Percentiles rank a stretch among this genome's conserved stretches.
These are phyloP conservation scores for Syzygium jambos DNA, from an alignment of 345 rosid species.

Conservation along the genomic window DNA sequence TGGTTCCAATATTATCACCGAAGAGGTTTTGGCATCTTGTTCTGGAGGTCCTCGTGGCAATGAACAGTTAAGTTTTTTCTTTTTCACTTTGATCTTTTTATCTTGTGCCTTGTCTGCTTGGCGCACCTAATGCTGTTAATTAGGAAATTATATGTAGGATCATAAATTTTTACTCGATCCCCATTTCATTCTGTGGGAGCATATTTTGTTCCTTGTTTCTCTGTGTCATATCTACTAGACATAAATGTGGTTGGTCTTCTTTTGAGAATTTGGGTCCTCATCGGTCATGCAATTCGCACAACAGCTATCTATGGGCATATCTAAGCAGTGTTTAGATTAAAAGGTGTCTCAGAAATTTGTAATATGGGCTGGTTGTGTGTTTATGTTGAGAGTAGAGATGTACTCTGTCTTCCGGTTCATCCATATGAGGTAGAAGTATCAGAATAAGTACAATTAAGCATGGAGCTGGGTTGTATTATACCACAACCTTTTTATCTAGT, in stretches of 20 bases:
- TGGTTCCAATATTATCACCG: conserved; percentile 55
- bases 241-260: background rate
- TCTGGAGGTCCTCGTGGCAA: conserved; percentile 70
- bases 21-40: conserved; percentile 77
- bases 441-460: background rate
- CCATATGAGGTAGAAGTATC: background rate
- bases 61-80: conserved; percentile 60
- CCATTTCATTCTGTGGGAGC: background rate
- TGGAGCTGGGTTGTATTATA: background rate
- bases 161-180: background rate
- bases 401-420: background rate
- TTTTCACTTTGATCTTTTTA: background rate
- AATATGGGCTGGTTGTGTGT: background rate
- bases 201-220: background rate
- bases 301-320: background rate
- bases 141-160: background rate
- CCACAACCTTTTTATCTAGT: background rate
- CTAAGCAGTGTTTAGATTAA: background rate
- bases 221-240: background rate
- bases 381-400: background rate
- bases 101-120: background rate
- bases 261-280: background rate
- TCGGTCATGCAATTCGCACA: background rate
- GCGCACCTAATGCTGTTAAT: background rate
- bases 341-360: background rate